These are phyloP conservation scores for Rubroboletus satanas DNA, from an alignment of 768 basidiomycete species.

Conservation along the genomic window DNA sequence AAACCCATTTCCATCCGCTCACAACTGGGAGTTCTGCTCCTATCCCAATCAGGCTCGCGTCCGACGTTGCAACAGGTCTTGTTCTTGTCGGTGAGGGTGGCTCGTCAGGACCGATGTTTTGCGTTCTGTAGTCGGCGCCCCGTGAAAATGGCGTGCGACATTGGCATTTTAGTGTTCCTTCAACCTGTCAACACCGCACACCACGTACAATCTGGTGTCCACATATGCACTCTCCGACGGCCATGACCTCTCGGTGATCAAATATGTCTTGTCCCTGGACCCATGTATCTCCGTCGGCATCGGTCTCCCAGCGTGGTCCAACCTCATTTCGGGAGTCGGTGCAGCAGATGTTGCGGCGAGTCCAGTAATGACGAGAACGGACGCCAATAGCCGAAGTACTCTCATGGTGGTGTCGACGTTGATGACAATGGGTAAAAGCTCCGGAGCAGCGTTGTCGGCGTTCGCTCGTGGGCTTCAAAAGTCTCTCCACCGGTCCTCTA, in stretches of 20 bases:
- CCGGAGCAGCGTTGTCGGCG: background rate
- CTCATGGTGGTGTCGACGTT: slow-evolving; percentile 4
- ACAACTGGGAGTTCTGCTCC: background rate
- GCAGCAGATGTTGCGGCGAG: slow-evolving; percentile 10
- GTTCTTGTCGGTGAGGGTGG: background rate
- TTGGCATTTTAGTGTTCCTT: background rate
- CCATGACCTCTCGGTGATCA: slow-evolving; percentile 1
- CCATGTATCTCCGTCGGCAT: slow-evolving; percentile 12
- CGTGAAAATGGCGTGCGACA: background rate
- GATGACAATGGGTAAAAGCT: background rate
- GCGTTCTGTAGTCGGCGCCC: background rate
- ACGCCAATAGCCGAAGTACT: background rate
- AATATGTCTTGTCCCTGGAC: slow-evolving; percentile 7
- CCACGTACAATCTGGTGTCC: slow-evolving; percentile 11
- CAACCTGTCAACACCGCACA: background rate
- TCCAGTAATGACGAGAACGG: slow-evolving; percentile 3
- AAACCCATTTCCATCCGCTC: slow-evolving; percentile 8
- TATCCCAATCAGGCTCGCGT: background rate
- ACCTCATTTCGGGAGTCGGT: slow-evolving; percentile 4
- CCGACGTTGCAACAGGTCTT: background rate
- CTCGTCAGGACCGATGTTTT: slow-evolving; percentile 2
- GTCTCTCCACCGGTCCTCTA: too few relatives aligned
- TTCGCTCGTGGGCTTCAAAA: background rate
- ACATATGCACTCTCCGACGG: slow-evolving; percentile 1
- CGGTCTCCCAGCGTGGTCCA: background rate